Evolutionary conservation across 2,329 filamentous ascomycete genomes (phyloP).

Genomic region (Trichoderma guizhouense): DNA sequence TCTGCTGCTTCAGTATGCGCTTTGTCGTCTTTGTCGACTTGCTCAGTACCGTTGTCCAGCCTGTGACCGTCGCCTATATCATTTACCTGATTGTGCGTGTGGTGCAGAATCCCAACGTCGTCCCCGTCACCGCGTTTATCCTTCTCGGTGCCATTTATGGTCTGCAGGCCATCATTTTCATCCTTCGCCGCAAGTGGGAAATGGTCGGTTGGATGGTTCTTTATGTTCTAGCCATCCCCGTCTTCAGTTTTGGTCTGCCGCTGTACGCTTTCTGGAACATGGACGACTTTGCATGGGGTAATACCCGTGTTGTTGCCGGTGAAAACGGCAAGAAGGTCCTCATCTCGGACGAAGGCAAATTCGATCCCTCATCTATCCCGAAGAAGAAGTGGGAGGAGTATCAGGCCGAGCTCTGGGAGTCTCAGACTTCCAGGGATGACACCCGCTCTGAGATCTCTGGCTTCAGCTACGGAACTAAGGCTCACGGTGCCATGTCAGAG

Average conservation of each 20-base stretch:
- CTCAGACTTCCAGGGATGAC: conserved; percentile 79
- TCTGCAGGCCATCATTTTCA: conserved; percentile 95
- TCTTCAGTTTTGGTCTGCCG: conserved; percentile 87
- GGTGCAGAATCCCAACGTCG: conserved; percentile 54
- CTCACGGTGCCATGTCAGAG: conserved; percentile 61
- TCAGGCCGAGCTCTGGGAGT: conserved; percentile 96
- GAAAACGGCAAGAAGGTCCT: conserved; percentile 90
- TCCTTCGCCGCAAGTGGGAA: conserved; percentile 94
- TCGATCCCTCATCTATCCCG: conserved; percentile 87
- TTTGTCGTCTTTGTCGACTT: conserved; percentile 96
- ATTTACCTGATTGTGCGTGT: conserved; percentile 81
- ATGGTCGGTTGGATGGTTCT: conserved; percentile 99
- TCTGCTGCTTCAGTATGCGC: conserved; percentile 99
- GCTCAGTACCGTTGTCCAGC: conserved; percentile 86
- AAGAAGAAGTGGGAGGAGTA: conserved; percentile 99
- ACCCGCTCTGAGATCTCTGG: conserved; percentile 85
- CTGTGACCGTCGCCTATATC: conserved; percentile 86
- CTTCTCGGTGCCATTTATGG: conserved; percentile 94
- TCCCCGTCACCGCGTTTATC: conserved; percentile 85
- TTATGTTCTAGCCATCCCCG: conserved; percentile 84
- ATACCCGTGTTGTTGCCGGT: conserved; percentile 93
- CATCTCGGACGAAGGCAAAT: conserved; percentile 95
- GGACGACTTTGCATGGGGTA: conserved; percentile 99
- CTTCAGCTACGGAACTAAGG: conserved; percentile 90
- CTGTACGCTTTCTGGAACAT: conserved; percentile 98